Evolutionary conservation across 1,284 basidiomycete genomes (phyloP), one percentile per base, ranked within the genome.

Genomic region (Pseudozyma thailandica): DNA sequence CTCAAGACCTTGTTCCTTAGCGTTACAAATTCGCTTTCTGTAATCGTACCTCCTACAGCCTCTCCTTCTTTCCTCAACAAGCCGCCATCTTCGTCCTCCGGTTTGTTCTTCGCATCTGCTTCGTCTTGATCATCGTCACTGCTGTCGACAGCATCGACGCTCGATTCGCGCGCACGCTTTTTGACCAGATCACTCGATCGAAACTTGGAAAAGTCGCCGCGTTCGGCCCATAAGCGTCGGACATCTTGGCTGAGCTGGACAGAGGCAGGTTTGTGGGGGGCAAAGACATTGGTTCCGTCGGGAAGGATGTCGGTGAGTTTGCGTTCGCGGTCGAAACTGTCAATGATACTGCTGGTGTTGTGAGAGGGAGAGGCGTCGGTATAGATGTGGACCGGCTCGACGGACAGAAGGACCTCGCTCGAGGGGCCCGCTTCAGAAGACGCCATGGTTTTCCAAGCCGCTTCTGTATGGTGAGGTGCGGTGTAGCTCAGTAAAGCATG

Each of bases 191-290:
- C 56, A 6, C 50, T n/a, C 1, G 49, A 57, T 12, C 46, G 49
- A 25, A 78, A 64, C 6, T 51, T 41, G 9, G 64, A 62, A 42
- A 78, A 80, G 37, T 80, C 78, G 16, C 78, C 78, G 1, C 78
- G 58, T 53, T 80, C 78, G 7, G 63, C 58, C 78, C 75, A 78
- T 23, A 80, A 45, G 12, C 66, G 54, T n/a, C 47, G 39, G 2
- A 74, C 69, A 21, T 62, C 63, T n/a, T 62, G 50, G 28, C 51
- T 37, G 6, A 72, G 55, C 23, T 61, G 58, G 13, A 38, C 41
- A 0, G 43, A 18, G 0, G 63, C 48, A 1, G 62, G 33, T 26
- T 54, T 43, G 21, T 35, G 49, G 4, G 18, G 15, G 3, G 26
- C 37, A 39, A 72, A 72, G 10, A 72, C 31, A 10, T 72, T 61